Evolutionary conservation across 129 eudicot genomes (phyloP), one percentile per base, ranked within the genome.

Genomic region (Tagetes erecta): DNA sequence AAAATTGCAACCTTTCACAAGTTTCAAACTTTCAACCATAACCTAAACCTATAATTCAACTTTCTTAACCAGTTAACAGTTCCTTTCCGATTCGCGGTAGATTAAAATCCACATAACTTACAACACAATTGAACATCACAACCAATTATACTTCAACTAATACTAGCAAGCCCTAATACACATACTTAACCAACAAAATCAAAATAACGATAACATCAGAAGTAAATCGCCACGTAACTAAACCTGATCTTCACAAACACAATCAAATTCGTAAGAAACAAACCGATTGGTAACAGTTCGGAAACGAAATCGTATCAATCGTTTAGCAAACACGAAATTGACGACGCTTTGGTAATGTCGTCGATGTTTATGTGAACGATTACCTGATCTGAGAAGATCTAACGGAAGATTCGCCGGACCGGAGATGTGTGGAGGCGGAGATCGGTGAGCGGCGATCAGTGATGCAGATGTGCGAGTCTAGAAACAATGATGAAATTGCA

Each of bases 361-460:
- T 52, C 60, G 11, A 34, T 36, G 44, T 14, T 3, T 45, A 37
- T 59, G 71, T 30, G 52, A 58, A 68, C 40, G 72, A 50, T 65
- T 36, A 79, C 83, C 83, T 79, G 83, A 79, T 79, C 78, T 67
- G 74, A 79, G 34, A 33, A 70, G 83, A 72, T 79, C 83, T 79
- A 34, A 69, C 11, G 3, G 31, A 74, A 57, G 62, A 45, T 35
- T 57, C 46, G n/a, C 66, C 67, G 27, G 69, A 46, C 59, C 60
- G 60, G 58, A 67, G 68, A 34, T 55, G 71, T 13, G 40, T 20
- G 27, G 34, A 42, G 41, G n/a, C 40, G 72, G 72, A 11, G 64
- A 78, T 49, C 75, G 75, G 64, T 12, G 76, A 60, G 20, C 50
- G 73, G 59, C 62, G 74, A 70, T 70, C 74, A 12, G 51, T 12